phyloP scores from a whole-genome alignment of 2,329 filamentous ascomycete species.

The Fusarium sp. region DNA sequence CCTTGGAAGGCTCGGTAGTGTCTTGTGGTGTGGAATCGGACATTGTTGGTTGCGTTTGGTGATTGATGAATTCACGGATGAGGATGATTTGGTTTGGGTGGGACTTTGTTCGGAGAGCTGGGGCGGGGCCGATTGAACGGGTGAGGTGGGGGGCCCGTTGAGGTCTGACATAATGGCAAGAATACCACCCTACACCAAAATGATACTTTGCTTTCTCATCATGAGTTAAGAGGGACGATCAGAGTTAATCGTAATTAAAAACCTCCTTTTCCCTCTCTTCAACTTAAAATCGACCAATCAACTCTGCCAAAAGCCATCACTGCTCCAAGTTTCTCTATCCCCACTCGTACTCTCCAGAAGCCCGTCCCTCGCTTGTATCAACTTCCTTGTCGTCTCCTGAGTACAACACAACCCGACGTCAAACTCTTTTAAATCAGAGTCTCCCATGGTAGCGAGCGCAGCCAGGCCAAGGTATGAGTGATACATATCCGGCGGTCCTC shows the following conservation, averaged over 20 bases:
- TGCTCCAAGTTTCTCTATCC: constrained; percentile 27
- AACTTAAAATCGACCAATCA: too few relatives aligned
- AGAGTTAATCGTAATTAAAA: not conserved
- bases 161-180: too few relatives aligned
- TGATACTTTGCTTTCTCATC: not conserved
- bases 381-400: constrained; percentile 62
- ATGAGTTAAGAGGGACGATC: not conserved
- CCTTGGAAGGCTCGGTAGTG: constrained; percentile 17
- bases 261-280: not conserved
- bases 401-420: constrained; percentile 84
- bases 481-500: constrained; percentile 79
- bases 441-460: constrained; percentile 78
- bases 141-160: not conserved
- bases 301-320: constrained; percentile 41
- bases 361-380: constrained; percentile 59
- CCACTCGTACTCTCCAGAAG: constrained; percentile 44
- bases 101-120: constrained; percentile 7
- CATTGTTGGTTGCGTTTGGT: constrained; percentile 25
- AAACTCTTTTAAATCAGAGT: constrained; percentile 74
- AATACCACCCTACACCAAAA: not conserved
- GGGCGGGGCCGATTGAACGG: constrained; percentile 15
- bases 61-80: not conserved
- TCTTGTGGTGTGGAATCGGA: constrained; percentile 37
- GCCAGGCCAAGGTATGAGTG: constrained; percentile 91
- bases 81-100: not conserved